Percentiles rank a stretch among this genome's conserved stretches.
Conservation (phyloP, 805 yeast genomes). For the Soucietia sequanensis region DNA sequence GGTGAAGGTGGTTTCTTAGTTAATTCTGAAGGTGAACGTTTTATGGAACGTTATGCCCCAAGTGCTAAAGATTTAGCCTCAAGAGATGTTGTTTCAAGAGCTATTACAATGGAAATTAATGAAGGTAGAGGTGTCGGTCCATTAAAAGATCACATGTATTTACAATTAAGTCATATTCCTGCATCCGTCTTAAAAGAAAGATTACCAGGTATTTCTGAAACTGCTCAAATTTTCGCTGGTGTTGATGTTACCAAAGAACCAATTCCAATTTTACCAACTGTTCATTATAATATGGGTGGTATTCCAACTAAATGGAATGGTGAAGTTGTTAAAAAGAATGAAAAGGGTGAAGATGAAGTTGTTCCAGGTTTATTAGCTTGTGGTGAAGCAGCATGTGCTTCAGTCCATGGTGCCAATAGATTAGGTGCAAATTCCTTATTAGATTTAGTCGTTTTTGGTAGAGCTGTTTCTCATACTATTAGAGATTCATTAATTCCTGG, state of each 20-base stretch:
- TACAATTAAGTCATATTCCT: slow-evolving; percentile 93
- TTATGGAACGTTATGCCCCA: slow-evolving; percentile 99
- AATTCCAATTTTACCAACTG: slow-evolving; percentile 97
- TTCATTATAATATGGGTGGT: slow-evolving; percentile 99
- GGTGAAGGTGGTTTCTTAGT: slow-evolving; percentile 99
- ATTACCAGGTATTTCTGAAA: slow-evolving; percentile 98
- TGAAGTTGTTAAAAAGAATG: slow-evolving; percentile 83
- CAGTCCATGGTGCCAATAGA: slow-evolving; percentile 99
- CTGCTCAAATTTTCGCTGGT: slow-evolving; percentile 98
- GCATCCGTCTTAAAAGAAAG: slow-evolving; percentile 89
- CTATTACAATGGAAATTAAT: slow-evolving; percentile 97
- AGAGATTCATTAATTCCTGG: slow-evolving; percentile 85
- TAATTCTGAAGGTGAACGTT: slow-evolving; percentile 97
- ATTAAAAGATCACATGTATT: slow-evolving; percentile 88
- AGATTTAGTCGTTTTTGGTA: slow-evolving; percentile 96
- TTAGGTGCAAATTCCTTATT: slow-evolving; percentile 96
- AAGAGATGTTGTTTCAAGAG: slow-evolving; percentile 97
- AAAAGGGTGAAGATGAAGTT: slow-evolving; percentile 82
- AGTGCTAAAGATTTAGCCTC: slow-evolving; percentile 98
- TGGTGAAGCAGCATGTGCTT: slow-evolving; percentile 99
- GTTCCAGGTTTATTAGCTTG: slow-evolving; percentile 95
- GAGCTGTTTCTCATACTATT: slow-evolving; percentile 95
- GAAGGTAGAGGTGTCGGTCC: slow-evolving; percentile 99
- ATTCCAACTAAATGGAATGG: slow-evolving; percentile 98
- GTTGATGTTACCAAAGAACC: slow-evolving; percentile 99